phyloP scores from a whole-genome alignment of 768 basidiomycete species.

The Gymnopilus dilepis region DNA sequence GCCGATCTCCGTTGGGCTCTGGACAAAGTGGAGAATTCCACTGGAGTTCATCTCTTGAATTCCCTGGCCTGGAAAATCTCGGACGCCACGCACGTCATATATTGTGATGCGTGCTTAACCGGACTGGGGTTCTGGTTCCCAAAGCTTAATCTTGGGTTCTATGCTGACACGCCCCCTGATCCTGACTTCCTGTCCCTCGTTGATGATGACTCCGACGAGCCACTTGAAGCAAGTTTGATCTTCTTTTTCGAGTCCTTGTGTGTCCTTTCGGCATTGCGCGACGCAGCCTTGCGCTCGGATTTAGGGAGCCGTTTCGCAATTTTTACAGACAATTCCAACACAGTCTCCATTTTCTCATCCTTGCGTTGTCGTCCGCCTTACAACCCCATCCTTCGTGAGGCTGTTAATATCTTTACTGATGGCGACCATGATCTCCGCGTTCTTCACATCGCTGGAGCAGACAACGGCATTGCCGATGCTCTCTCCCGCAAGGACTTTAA shows the following conservation, averaged over 20 bases:
- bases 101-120: slow-evolving; percentile 31
- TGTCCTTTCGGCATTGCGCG: slow-evolving; percentile 25
- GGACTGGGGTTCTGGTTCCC: slow-evolving; percentile 39
- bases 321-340: slow-evolving; percentile 37
- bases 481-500: slow-evolving; percentile 20
- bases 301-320: slow-evolving; percentile 17
- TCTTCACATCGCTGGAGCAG: slow-evolving; percentile 19
- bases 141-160: slow-evolving; percentile 23
- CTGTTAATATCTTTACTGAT: slow-evolving; percentile 21
- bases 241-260: slow-evolving; percentile 34
- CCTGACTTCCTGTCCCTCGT: too few relatives aligned
- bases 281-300: not conserved
- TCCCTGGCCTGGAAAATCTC: slow-evolving; percentile 24
- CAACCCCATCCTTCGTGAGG: slow-evolving; percentile 33
- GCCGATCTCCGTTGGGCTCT: slow-evolving; percentile 39
- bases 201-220: slow-evolving; percentile 1
- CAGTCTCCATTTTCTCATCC: slow-evolving; percentile 38
- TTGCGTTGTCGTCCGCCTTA: slow-evolving; percentile 20
- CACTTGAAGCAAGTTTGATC: slow-evolving; percentile 29
- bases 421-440: slow-evolving; percentile 20
- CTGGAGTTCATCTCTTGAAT: slow-evolving; percentile 31
- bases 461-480: slow-evolving; percentile 28
- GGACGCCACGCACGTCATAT: slow-evolving; percentile 15
- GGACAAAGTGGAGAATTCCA: slow-evolving; percentile 20
- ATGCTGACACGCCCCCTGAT: slow-evolving; percentile 31